Percentiles rank a stretch among this genome's conserved stretches.
These are phyloP conservation scores for Nakazawaea peltata DNA, from an alignment of 805 yeast genomes.

Conservation along the genomic window DNA sequence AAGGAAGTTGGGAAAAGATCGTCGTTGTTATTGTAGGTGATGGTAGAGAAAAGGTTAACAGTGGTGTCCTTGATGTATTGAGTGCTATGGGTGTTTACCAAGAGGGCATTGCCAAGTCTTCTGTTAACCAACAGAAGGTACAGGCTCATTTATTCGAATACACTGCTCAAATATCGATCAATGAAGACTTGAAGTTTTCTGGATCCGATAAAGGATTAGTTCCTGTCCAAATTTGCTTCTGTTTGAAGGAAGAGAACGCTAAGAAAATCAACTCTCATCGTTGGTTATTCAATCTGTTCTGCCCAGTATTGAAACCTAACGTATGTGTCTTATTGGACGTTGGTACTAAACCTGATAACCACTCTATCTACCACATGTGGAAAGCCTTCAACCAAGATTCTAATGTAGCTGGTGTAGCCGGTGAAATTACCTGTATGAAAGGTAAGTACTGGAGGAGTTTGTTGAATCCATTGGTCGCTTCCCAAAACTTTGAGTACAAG, in stretches of 20 bases:
- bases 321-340: constrained; percentile 87
- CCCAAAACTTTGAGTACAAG: constrained; percentile 95
- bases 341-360: constrained; percentile 91
- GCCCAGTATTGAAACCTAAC: constrained; percentile 88
- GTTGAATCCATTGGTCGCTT: constrained; percentile 87
- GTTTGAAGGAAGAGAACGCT: constrained; percentile 85
- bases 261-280: constrained; percentile 96
- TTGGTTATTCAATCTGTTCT: constrained; percentile 94
- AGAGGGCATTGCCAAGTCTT: constrained; percentile 94
- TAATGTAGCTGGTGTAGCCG: constrained; percentile 98
- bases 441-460: constrained; percentile 81
- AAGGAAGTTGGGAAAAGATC: constrained; percentile 93
- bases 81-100: constrained; percentile 97
- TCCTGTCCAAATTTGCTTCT: constrained; percentile 90
- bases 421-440: constrained; percentile 92
- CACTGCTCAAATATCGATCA: constrained; percentile 90
- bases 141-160: constrained; percentile 93
- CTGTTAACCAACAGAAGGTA: constrained; percentile 85
- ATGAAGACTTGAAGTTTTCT: constrained; percentile 80
- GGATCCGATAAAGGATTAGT: constrained; percentile 87
- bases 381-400: constrained; percentile 95
- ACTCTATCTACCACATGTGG: constrained; percentile 91
- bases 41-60: constrained; percentile 84
- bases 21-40: constrained; percentile 90
- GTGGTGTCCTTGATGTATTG: constrained; percentile 77